Conservation (phyloP, 2,329 filamentous ascomycete genomes). For the Neurospora sp. region DNA sequence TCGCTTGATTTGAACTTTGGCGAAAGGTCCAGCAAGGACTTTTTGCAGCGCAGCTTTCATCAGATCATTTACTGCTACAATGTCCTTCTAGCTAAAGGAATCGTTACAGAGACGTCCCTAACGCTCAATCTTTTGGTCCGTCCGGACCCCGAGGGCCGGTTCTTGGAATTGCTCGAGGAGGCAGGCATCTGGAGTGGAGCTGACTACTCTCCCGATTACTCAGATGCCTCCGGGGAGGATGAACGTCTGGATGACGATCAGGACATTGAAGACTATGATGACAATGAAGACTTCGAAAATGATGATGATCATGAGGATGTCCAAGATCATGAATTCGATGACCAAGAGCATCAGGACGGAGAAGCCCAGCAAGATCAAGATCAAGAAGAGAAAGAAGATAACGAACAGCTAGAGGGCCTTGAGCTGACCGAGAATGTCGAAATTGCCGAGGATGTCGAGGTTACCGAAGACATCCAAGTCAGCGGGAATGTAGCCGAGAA, state of each 20-base stretch:
- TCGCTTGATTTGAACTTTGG: constrained; percentile 43
- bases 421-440: background rate
- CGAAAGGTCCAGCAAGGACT: constrained; percentile 23
- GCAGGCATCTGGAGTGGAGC: constrained; percentile 6
- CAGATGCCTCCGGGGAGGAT: constrained; percentile 6
- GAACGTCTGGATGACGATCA: constrained; percentile 6
- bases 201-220: constrained; percentile 4
- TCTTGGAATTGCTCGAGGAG: constrained; percentile 13
- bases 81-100: constrained; percentile 9
- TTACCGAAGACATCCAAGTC: constrained; percentile 5
- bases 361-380: constrained; percentile 12
- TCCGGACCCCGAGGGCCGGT: constrained; percentile 17
- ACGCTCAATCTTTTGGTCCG: constrained; percentile 14
- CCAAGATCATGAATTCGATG: background rate
- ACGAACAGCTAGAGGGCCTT: background rate
- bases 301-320: background rate
- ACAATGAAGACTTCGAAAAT: background rate
- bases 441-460: constrained; percentile 2
- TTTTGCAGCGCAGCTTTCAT: constrained; percentile 15
- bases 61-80: constrained; percentile 17
- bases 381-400: constrained; percentile 6
- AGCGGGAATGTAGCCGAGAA: background rate
- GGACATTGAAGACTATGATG: constrained; percentile 1
- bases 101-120: constrained; percentile 4
- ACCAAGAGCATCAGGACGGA: constrained; percentile 1